Evolutionary conservation across 139 green algal species (phyloP).

Genomic region (Spirogloea muscicola): DNA sequence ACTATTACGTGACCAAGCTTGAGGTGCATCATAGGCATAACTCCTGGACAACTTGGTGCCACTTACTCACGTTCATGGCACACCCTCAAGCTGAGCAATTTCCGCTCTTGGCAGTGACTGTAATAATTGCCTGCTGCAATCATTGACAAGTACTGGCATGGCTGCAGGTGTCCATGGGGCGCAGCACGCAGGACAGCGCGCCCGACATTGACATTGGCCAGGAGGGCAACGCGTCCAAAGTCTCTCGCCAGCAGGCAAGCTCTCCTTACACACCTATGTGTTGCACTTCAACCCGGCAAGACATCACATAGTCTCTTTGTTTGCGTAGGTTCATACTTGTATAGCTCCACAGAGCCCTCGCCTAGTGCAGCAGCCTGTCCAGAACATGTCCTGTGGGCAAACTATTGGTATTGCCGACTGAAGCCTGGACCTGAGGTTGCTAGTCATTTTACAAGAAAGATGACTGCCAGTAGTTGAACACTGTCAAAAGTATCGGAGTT

Average conservation of each 20-base stretch:
- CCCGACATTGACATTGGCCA: constrained; percentile 34
- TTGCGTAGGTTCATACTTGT: background rate
- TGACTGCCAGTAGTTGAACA: background rate
- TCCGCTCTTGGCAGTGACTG: background rate
- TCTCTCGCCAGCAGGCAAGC: constrained; percentile 33
- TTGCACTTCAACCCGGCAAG: background rate
- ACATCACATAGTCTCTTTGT: background rate
- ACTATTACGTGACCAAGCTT: constrained; percentile 30
- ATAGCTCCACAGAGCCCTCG: background rate
- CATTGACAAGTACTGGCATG: no score
- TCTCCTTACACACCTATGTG: no score
- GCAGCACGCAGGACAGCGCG: constrained; percentile 20
- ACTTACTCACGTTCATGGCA: background rate
- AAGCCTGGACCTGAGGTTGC: no score
- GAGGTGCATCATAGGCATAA: constrained; percentile 2
- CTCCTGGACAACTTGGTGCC: background rate
- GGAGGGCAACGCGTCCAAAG: constrained; percentile 34
- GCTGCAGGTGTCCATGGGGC: constrained; percentile 39
- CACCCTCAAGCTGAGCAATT: background rate
- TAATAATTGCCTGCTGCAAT: background rate
- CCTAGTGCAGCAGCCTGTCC: no score
- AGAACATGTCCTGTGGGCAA: no score
- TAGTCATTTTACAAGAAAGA: background rate
- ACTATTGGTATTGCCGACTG: no score
- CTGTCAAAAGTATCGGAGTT: background rate